Percentiles rank a stretch among this genome's conserved stretches.
phyloP scores from a whole-genome alignment of 202 grass and related monocot species.

The Hordeum pubiflorum region DNA sequence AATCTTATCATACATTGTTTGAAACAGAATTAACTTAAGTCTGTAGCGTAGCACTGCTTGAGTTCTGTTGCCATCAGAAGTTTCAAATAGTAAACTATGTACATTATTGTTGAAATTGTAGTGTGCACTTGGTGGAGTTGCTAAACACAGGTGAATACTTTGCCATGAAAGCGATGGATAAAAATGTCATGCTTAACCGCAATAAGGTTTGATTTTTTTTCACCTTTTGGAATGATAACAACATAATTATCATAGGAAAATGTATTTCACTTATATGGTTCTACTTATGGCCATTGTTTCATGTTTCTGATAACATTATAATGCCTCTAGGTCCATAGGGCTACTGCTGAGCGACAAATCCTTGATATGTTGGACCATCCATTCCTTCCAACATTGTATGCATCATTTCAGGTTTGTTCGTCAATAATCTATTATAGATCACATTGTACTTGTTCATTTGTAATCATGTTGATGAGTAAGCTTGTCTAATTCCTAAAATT shows the following conservation, averaged over 20 bases:
- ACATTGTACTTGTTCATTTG: background rate
- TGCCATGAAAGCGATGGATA: slow-evolving; percentile 98
- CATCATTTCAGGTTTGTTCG: slow-evolving; percentile 81
- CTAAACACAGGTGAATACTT: slow-evolving; percentile 66
- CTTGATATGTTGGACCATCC: slow-evolving; percentile 90
- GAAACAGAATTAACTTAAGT: background rate
- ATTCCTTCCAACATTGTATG: slow-evolving; percentile 92
- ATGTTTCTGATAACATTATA: slow-evolving; percentile 1
- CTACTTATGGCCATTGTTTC: background rate
- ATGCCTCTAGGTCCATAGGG: slow-evolving; percentile 77
- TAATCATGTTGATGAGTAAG: slow-evolving; percentile 2
- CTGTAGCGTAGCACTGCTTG: background rate
- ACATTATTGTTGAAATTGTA: slow-evolving; percentile 39
- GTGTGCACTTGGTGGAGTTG: slow-evolving; percentile 91
- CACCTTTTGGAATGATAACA: background rate
- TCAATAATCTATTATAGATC: background rate
- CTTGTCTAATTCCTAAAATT: slow-evolving; percentile 10
- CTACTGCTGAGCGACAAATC: slow-evolving; percentile 76
- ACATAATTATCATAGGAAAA: background rate
- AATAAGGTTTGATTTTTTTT: slow-evolving; percentile 63
- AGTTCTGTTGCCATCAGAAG: background rate
- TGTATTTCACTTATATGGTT: background rate
- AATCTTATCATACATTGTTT: background rate
- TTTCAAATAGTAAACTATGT: slow-evolving; percentile 15
- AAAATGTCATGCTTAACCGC: slow-evolving; percentile 78